Conservation (phyloP, 768 basidiomycete genomes). For the Suillus ampliporus region DNA sequence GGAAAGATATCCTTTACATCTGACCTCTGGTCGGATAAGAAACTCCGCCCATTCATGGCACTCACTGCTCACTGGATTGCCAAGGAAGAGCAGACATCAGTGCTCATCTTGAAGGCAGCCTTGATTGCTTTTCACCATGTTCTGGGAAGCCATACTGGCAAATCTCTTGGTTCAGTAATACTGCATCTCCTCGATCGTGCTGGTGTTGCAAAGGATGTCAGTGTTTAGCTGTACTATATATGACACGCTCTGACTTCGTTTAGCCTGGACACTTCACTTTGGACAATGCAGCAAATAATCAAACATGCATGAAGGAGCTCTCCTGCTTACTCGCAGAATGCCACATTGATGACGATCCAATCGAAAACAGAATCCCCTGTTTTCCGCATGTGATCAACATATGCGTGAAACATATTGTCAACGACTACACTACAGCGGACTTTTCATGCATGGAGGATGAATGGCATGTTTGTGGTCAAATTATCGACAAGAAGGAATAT, state of each 20-base stretch:
- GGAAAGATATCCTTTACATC: conserved; percentile 29
- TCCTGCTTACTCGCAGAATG: no score
- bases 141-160: conserved; percentile 19
- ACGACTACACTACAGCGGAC: no score
- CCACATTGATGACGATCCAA: no score
- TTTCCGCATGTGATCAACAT: conserved; percentile 28
- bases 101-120: conserved; percentile 4
- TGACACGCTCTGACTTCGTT: no score
- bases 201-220: not conserved
- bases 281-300: conserved; percentile 25
- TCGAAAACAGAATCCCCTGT: conserved; percentile 15
- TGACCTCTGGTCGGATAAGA: conserved; percentile 40
- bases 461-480: no score
- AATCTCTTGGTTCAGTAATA: not conserved
- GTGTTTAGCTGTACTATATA: no score
- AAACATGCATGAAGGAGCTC: conserved; percentile 16
- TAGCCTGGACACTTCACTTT: not conserved
- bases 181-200: not conserved
- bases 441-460: conserved; percentile 11
- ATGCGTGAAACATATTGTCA: not conserved
- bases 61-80: conserved; percentile 38
- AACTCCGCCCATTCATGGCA: conserved; percentile 35
- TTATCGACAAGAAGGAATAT: no score
- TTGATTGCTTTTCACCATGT: conserved; percentile 24
- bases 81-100: not conserved